A percentile compares a stretch with the other conserved stretches of the same genome.
These are phyloP conservation scores for Haplosporangium sp. DNA, from an alignment of 371 early-diverging fungal genomes.

Conservation along the genomic window DNA sequence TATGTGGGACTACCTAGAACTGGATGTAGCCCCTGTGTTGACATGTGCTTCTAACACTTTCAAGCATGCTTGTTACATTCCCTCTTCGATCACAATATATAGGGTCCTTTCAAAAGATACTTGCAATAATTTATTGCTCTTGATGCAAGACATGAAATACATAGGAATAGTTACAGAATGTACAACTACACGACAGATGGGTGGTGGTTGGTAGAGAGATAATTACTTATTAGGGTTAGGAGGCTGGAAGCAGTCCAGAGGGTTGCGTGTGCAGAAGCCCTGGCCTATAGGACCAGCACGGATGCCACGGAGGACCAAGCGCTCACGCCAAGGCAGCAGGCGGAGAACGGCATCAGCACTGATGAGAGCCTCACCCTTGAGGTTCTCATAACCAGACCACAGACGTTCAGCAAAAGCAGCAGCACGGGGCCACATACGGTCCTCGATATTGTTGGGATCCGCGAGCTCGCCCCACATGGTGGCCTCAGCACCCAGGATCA, in stretches of 20 bases:
- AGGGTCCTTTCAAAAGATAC: no score
- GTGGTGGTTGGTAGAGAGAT: slow-evolving; percentile 1
- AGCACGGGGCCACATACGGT: slow-evolving; percentile 76
- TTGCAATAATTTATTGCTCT: no score
- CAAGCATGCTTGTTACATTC: no score
- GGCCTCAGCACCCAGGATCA: slow-evolving; percentile 66
- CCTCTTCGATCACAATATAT: no score
- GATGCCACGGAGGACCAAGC: slow-evolving; percentile 74
- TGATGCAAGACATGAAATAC: no score
- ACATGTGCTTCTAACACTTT: no score
- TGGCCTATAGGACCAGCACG: slow-evolving; percentile 76
- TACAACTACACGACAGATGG: slow-evolving; percentile 1
- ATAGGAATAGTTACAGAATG: not conserved
- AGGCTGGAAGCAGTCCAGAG: slow-evolving; percentile 53
- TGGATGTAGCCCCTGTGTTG: no score
- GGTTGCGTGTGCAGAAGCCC: slow-evolving; percentile 74
- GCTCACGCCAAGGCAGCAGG: slow-evolving; percentile 76
- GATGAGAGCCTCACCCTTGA: slow-evolving; percentile 61
- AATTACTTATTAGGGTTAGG: slow-evolving; percentile 22
- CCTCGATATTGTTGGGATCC: slow-evolving; percentile 70
- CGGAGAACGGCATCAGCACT: slow-evolving; percentile 71
- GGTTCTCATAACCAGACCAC: slow-evolving; percentile 76
- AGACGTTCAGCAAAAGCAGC: slow-evolving; percentile 78
- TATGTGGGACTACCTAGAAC: no score
- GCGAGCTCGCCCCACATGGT: slow-evolving; percentile 80